These are phyloP conservation scores for Crataegus laevigata DNA, from an alignment of 306 rosid genomes.

Conservation along the genomic window DNA sequence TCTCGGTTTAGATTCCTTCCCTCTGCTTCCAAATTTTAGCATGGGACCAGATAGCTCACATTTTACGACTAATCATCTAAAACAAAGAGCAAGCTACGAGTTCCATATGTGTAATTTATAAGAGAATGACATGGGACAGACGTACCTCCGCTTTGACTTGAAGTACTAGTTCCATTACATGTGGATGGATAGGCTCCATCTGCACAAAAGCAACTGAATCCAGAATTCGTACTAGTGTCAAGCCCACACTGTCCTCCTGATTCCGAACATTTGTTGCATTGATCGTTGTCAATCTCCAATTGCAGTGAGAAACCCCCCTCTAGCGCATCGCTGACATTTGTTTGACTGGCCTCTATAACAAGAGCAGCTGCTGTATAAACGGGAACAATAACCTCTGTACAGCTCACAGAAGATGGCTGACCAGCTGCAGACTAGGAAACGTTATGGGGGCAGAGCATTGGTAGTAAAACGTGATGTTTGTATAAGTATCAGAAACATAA, in stretches of 20 bases:
- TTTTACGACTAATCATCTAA: too few relatives aligned
- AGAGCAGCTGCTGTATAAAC: neutral
- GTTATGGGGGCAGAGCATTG: accelerated
- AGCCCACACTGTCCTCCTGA: neutral
- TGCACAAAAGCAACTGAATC: neutral
- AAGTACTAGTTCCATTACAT: neutral
- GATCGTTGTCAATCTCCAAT: neutral
- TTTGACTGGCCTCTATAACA: neutral
- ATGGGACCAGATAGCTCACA: too few relatives aligned
- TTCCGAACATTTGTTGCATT: neutral
- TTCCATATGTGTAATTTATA: neutral
- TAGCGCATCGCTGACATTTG: accelerated
- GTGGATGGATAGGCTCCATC: neutral
- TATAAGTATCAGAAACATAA: neutral
- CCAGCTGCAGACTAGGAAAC: accelerated
- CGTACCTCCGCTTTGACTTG: neutral
- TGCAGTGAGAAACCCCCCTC: neutral
- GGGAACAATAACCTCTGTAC: neutral
- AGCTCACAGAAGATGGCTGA: accelerated
- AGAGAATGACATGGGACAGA: neutral
- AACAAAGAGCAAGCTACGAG: too few relatives aligned
- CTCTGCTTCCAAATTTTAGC: too few relatives aligned
- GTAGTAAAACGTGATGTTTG: neutral
- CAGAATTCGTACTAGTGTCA: neutral
- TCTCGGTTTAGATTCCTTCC: too few relatives aligned